These are phyloP conservation scores for Pyrenophora teres DNA, from an alignment of 2,329 filamentous ascomycete species.

Conservation along the genomic window DNA sequence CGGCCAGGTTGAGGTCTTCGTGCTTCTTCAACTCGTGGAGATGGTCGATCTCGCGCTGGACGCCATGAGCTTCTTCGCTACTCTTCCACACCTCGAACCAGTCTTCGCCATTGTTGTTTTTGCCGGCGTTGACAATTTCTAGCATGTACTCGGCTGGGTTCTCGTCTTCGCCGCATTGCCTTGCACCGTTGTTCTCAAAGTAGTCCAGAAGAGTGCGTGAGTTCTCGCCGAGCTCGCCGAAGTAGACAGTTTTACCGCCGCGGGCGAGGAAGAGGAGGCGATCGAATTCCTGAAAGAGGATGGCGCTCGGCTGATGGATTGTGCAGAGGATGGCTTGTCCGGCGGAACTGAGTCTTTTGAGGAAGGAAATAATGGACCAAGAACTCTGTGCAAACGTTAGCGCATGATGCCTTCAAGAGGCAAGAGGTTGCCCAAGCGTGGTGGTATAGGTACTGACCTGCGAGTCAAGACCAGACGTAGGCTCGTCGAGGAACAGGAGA, in stretches of 20 bases:
- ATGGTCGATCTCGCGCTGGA: slow-evolving; percentile 48
- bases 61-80: slow-evolving; percentile 23
- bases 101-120: slow-evolving; percentile 38
- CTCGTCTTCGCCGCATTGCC: slow-evolving; percentile 62
- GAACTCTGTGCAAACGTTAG: slow-evolving; percentile 50
- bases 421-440: too few species aligned
- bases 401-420: not conserved
- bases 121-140: slow-evolving; percentile 49
- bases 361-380: slow-evolving; percentile 66
- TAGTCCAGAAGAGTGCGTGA: slow-evolving; percentile 50
- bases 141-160: slow-evolving; percentile 82
- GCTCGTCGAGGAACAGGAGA: slow-evolving; percentile 67
- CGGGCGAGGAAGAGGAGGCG: slow-evolving; percentile 51
- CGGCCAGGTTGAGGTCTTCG: slow-evolving; percentile 31
- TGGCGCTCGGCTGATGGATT: slow-evolving; percentile 53
- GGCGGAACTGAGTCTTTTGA: slow-evolving; percentile 62
- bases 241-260: slow-evolving; percentile 54
- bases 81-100: slow-evolving; percentile 50
- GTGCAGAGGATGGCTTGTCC: slow-evolving; percentile 55
- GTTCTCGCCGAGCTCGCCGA: slow-evolving; percentile 53
- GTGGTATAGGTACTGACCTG: slow-evolving; percentile 19
- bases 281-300: slow-evolving; percentile 55
- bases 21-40: slow-evolving; percentile 46
- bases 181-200: slow-evolving; percentile 68
- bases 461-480: slow-evolving; percentile 65